These are phyloP conservation scores for Didymella pinodella DNA, from an alignment of 2,329 filamentous ascomycete genomes.

Conservation along the genomic window DNA sequence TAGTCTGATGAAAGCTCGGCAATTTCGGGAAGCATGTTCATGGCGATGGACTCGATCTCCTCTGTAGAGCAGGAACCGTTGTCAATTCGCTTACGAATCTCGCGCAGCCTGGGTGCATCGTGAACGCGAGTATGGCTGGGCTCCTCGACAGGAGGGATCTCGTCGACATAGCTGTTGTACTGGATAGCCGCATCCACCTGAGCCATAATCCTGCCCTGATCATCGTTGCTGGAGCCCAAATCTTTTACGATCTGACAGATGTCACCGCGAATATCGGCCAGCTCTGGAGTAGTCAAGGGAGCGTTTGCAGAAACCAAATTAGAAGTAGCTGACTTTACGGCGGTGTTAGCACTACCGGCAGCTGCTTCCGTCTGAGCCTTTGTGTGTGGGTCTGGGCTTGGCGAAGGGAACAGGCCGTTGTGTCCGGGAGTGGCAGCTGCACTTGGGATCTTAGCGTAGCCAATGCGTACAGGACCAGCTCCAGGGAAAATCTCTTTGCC, in stretches of 20 bases:
- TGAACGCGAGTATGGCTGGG: slow-evolving; percentile 88
- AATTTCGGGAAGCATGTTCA: slow-evolving; percentile 95
- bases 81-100: slow-evolving; percentile 97
- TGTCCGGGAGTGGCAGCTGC: slow-evolving; percentile 86
- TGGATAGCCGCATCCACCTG: slow-evolving; percentile 80
- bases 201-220: slow-evolving; percentile 73
- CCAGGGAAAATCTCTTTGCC: slow-evolving; percentile 99
- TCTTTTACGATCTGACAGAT: slow-evolving; percentile 87
- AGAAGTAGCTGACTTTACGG: slow-evolving; percentile 43
- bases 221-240: slow-evolving; percentile 84
- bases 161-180: slow-evolving; percentile 75
- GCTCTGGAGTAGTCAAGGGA: slow-evolving; percentile 72
- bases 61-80: slow-evolving; percentile 85
- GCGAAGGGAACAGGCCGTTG: slow-evolving; percentile 86
- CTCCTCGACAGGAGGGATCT: slow-evolving; percentile 89
- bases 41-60: slow-evolving; percentile 91
- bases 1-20: slow-evolving; percentile 95
- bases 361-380: slow-evolving; percentile 57
- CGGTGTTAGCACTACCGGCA: slow-evolving; percentile 48
- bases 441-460: slow-evolving; percentile 95
- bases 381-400: slow-evolving; percentile 84
- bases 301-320: slow-evolving; percentile 58
- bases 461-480: slow-evolving; percentile 91
- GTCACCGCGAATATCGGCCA: slow-evolving; percentile 81
- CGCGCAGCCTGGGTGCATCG: slow-evolving; percentile 91